A percentile compares a stretch with the other conserved stretches of the same genome.
These are phyloP conservation scores for Plasmodium coatneyi DNA, from an alignment of 169 alveolate genomes.

Conservation along the genomic window DNA sequence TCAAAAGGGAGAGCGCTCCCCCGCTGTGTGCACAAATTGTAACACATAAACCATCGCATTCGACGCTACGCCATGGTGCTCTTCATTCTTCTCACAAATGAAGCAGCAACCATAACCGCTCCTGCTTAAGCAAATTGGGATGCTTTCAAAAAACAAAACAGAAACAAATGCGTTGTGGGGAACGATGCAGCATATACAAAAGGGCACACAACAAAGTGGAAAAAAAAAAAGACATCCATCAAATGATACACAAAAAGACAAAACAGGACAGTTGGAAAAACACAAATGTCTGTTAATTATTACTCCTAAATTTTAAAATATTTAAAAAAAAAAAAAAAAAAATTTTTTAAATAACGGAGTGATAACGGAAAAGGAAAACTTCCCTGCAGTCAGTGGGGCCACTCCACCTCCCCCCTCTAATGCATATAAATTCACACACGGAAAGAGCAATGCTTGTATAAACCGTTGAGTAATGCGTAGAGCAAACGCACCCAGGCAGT, in stretches of 20 bases:
- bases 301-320: slow-evolving; percentile 14
- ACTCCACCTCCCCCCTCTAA: not conserved
- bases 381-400: not conserved
- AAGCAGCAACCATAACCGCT: not conserved
- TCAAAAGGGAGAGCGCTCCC: not conserved
- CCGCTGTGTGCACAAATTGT: not conserved
- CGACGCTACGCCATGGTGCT: not conserved
- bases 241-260: not conserved
- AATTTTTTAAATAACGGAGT: not conserved
- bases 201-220: not conserved
- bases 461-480: too few species aligned
- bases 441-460: not conserved
- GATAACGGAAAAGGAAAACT: not conserved
- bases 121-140: not conserved
- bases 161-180: not conserved
- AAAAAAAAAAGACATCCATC: not conserved
- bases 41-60: not conserved
- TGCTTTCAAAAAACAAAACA: not conserved
- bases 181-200: not conserved
- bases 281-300: not conserved
- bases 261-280: not conserved
- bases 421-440: not conserved
- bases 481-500: not conserved
- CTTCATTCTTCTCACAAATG: not conserved
- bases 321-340: slow-evolving; percentile 8